These are phyloP conservation scores for Starmerella khaoyaiensis DNA, from an alignment of 805 yeast species.

Conservation along the genomic window DNA sequence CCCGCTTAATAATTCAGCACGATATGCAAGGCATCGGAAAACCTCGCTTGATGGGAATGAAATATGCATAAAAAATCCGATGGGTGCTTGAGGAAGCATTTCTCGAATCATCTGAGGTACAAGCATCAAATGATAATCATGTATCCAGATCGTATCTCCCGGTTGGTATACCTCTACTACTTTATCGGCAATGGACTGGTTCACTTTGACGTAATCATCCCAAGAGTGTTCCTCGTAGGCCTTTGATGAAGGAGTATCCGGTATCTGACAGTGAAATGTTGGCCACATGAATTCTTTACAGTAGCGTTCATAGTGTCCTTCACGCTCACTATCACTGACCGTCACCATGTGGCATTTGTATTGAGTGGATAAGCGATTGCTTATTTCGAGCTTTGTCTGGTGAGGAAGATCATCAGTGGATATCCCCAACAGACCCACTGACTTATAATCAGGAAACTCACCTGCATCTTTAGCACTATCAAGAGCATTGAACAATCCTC, in stretches of 20 bases:
- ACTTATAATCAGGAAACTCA: conserved; percentile 32
- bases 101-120: conserved; percentile 76
- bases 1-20: conserved; percentile 64
- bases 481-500: conserved; percentile 77
- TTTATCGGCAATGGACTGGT: conserved; percentile 67
- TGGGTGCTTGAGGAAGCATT: conserved; percentile 64
- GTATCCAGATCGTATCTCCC: conserved; percentile 80
- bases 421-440: conserved; percentile 90
- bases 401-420: conserved; percentile 73
- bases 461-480: conserved; percentile 38
- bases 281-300: conserved; percentile 97
- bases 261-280: conserved; percentile 82
- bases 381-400: conserved; percentile 41
- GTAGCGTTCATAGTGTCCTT: conserved; percentile 81
- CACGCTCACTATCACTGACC: conserved; percentile 65
- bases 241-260: conserved; percentile 85
- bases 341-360: conserved; percentile 49
- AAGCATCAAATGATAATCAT: conserved; percentile 81
- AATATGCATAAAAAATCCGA: conserved; percentile 85
- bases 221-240: conserved; percentile 94
- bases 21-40: conserved; percentile 82
- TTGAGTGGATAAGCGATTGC: conserved; percentile 29
- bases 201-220: conserved; percentile 65
- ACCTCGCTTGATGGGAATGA: conserved; percentile 94
- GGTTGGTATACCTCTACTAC: conserved; percentile 53